Conservation (phyloP, 2,329 filamentous ascomycete genomes). For the Colletotrichum nymphaeae region DNA sequence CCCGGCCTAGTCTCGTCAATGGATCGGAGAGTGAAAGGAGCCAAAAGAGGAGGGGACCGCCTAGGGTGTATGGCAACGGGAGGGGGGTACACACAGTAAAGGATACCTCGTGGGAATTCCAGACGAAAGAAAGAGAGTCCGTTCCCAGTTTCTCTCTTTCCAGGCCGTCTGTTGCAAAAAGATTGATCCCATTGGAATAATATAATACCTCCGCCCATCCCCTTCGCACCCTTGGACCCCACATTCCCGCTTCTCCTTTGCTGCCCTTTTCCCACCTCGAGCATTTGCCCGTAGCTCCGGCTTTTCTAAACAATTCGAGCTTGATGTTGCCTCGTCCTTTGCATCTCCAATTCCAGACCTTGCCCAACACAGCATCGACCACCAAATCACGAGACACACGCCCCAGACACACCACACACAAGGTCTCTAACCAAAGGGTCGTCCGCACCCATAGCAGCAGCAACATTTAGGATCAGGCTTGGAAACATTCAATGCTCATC, state of each 20-base stretch:
- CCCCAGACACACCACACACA: conserved; percentile 9
- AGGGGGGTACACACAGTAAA: not conserved
- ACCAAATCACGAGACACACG: conserved; percentile 22
- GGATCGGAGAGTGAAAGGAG: conserved; percentile 25
- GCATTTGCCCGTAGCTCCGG: conserved; percentile 29
- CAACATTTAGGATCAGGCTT: conserved; percentile 1
- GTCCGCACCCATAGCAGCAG: conserved; percentile 18
- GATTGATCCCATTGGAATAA: conserved; percentile 31
- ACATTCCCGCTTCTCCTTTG: conserved; percentile 23
- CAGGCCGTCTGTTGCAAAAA: conserved; percentile 19
- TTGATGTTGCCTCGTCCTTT: conserved; percentile 16
- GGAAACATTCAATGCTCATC: conserved; percentile 37
- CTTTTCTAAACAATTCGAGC: conserved; percentile 24
- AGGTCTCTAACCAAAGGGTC: not conserved
- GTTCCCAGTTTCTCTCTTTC: conserved; percentile 17
- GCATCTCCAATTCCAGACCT: not conserved
- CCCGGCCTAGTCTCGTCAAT: conserved; percentile 22
- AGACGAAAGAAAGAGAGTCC: conserved; percentile 35
- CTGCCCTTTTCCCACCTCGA: conserved; percentile 13
- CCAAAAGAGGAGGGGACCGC: not conserved
- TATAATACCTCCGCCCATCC: conserved; percentile 27
- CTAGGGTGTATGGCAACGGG: not conserved
- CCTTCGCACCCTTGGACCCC: conserved; percentile 15
- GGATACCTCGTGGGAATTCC: conserved; percentile 27
- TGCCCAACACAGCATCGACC: conserved; percentile 12